Percentiles rank a stretch among this genome's conserved stretches.
phyloP scores from a whole-genome alignment of 1,139 yeast genomes.

The Taphrina populina region DNA sequence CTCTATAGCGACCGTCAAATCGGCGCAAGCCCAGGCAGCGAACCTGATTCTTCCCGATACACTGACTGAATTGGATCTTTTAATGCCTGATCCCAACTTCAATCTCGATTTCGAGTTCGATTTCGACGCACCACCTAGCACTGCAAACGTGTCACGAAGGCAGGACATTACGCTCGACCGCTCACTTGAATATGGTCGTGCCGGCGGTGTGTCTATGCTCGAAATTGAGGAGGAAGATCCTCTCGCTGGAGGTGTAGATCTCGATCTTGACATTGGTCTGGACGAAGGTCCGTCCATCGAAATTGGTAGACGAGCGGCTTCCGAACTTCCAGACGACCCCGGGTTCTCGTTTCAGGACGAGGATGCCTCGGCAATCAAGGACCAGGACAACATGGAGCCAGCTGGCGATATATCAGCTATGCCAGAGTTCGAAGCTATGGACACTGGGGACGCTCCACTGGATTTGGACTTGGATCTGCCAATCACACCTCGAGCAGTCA shows the following conservation, averaged over 20 bases:
- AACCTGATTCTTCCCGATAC: slow-evolving; percentile 66
- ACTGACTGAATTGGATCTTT: slow-evolving; percentile 71
- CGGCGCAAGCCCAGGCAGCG: slow-evolving; percentile 45
- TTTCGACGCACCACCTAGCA: slow-evolving; percentile 24
- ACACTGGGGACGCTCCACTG: not conserved
- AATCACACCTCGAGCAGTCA: slow-evolving; percentile 46
- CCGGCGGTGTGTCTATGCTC: slow-evolving; percentile 20
- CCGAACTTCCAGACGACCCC: slow-evolving; percentile 34
- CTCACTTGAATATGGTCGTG: slow-evolving; percentile 19
- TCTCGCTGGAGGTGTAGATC: slow-evolving; percentile 34
- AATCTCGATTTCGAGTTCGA: slow-evolving; percentile 34
- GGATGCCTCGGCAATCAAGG: slow-evolving; percentile 3
- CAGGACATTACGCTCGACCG: slow-evolving; percentile 31
- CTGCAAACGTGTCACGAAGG: slow-evolving; percentile 30
- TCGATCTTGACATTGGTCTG: slow-evolving; percentile 38
- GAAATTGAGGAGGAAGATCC: slow-evolving; percentile 36
- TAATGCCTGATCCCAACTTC: slow-evolving; percentile 39
- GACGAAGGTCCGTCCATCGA: slow-evolving; percentile 57
- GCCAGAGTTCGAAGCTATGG: slow-evolving; percentile 12
- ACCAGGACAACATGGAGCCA: not conserved
- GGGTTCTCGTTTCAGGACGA: slow-evolving; percentile 1
- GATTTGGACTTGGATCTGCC: slow-evolving; percentile 40
- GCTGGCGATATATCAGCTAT: slow-evolving; percentile 19
- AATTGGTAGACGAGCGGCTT: slow-evolving; percentile 51
- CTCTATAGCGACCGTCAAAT: slow-evolving; percentile 51